Evolutionary conservation across 2,329 filamentous ascomycete species (phyloP).

Genomic region (Diplodia sapinea): DNA sequence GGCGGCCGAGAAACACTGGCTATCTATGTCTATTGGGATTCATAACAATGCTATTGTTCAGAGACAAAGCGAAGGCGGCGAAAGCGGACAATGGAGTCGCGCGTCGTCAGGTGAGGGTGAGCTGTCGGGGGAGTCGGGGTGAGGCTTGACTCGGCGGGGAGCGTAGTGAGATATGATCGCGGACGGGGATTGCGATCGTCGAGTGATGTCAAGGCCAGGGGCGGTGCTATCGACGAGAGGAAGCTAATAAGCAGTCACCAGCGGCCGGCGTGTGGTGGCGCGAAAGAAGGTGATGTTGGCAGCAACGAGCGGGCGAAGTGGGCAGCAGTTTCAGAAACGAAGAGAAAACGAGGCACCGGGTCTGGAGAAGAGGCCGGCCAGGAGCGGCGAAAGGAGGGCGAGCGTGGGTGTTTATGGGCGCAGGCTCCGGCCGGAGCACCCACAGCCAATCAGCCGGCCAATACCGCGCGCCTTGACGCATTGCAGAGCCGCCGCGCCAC

Average conservation of each 20-base stretch:
- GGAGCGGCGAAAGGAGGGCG: slow-evolving; percentile 26
- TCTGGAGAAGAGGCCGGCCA: slow-evolving; percentile 23
- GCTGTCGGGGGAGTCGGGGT: slow-evolving; percentile 13
- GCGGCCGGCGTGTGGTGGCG: slow-evolving; percentile 25
- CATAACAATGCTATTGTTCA: slow-evolving; percentile 26
- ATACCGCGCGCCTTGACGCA: slow-evolving; percentile 23
- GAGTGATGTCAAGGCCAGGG: slow-evolving; percentile 16
- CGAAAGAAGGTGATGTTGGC: not conserved
- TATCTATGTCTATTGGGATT: slow-evolving; percentile 27
- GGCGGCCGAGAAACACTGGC: slow-evolving; percentile 6
- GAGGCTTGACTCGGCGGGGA: slow-evolving; percentile 1
- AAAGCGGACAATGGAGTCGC: not conserved
- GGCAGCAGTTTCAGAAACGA: slow-evolving; percentile 19
- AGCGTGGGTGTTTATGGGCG: slow-evolving; percentile 24
- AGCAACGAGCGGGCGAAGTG: slow-evolving; percentile 12
- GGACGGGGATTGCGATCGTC: slow-evolving; percentile 19
- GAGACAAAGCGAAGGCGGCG: not conserved
- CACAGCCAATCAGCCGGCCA: slow-evolving; percentile 22
- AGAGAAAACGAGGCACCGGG: slow-evolving; percentile 15
- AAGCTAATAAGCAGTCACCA: not conserved
- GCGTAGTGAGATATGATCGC: slow-evolving; percentile 3
- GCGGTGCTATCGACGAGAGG: not conserved
- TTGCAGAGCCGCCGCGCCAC: slow-evolving; percentile 21
- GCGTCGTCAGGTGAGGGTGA: slow-evolving; percentile 23
- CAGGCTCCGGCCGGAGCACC: slow-evolving; percentile 20